Conservation (phyloP, 31 red algal genomes). For the Asparagopsis taxiformis region DNA sequence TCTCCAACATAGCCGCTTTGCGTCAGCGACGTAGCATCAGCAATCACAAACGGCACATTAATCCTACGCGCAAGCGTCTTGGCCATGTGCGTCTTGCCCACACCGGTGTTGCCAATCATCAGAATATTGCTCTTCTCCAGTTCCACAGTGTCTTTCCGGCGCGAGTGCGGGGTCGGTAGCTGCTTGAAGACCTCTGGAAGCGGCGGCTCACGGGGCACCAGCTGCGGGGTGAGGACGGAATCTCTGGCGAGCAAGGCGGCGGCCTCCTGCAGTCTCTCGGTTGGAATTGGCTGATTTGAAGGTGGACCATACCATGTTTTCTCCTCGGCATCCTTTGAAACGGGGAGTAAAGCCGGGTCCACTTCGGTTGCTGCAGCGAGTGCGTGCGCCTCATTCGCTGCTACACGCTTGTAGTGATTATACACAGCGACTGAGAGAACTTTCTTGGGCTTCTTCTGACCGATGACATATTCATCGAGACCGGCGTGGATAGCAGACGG, state of each 20-base stretch:
- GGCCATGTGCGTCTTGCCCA: slow-evolving; percentile 93
- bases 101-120: slow-evolving; percentile 86
- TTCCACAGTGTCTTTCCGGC: slow-evolving; percentile 65
- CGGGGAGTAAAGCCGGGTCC: slow-evolving; percentile 9
- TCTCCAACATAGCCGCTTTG: slow-evolving; percentile 95
- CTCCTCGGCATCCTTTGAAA: slow-evolving; percentile 16
- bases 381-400: slow-evolving; percentile 39
- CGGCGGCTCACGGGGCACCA: slow-evolving; percentile 16
- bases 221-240: too few species aligned
- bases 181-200: slow-evolving; percentile 43
- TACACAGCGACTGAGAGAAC: slow-evolving; percentile 70
- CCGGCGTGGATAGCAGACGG: slow-evolving; percentile 57
- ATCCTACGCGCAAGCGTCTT: slow-evolving; percentile 84
- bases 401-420: slow-evolving; percentile 95
- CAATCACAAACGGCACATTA: slow-evolving; percentile 91
- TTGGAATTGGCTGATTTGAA: too few species aligned
- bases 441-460: slow-evolving; percentile 70
- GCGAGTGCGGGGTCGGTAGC: too few species aligned
- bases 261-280: too few species aligned
- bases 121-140: slow-evolving; percentile 92
- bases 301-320: slow-evolving; percentile 32
- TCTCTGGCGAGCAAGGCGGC: slow-evolving; percentile 21
- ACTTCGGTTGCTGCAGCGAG: slow-evolving; percentile 27
- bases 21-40: slow-evolving; percentile 92
- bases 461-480: slow-evolving; percentile 79